Evolutionary conservation across 169 alveolate species (phyloP).

Genomic region (Plasmodium gonderi): DNA sequence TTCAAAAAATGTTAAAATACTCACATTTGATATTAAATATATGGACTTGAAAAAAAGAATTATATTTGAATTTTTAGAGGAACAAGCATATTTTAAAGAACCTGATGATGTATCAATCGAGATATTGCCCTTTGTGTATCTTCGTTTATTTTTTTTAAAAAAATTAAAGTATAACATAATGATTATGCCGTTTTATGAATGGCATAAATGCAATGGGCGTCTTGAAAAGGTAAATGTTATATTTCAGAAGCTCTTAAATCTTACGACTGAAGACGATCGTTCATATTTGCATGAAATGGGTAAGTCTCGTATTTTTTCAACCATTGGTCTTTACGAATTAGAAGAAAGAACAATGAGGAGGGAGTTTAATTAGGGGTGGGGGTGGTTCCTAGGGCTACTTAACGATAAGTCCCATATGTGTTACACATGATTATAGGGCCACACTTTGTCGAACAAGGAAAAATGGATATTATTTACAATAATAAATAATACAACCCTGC

Average conservation of each 20-base stretch:
- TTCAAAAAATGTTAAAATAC: conserved; percentile 22
- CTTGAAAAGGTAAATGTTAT: conserved; percentile 50
- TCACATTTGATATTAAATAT: conserved; percentile 21
- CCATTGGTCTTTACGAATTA: conserved; percentile 45
- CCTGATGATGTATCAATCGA: conserved; percentile 51
- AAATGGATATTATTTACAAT: too few species aligned
- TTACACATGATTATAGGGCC: too few species aligned
- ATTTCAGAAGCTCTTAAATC: conserved; percentile 35
- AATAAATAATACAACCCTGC: too few species aligned
- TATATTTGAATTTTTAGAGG: conserved; percentile 62
- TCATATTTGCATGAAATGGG: neutral
- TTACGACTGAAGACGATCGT: conserved; percentile 4
- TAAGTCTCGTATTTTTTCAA: conserved; percentile 21
- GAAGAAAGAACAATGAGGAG: neutral
- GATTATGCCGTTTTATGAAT: conserved; percentile 66
- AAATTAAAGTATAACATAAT: conserved; percentile 52
- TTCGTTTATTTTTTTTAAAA: conserved; percentile 26
- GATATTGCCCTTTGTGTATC: conserved; percentile 23
- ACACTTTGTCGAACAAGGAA: too few species aligned
- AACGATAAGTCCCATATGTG: too few species aligned
- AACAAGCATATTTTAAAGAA: conserved; percentile 41
- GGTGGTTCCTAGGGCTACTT: too few species aligned
- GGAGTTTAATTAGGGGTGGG: too few species aligned
- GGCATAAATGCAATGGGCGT: conserved; percentile 58
- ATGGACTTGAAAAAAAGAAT: conserved; percentile 51